A percentile compares a stretch with the other conserved stretches of the same genome.
Evolutionary conservation across 176 grass and related monocot species (phyloP).

Genomic region (Eleusine indica): DNA sequence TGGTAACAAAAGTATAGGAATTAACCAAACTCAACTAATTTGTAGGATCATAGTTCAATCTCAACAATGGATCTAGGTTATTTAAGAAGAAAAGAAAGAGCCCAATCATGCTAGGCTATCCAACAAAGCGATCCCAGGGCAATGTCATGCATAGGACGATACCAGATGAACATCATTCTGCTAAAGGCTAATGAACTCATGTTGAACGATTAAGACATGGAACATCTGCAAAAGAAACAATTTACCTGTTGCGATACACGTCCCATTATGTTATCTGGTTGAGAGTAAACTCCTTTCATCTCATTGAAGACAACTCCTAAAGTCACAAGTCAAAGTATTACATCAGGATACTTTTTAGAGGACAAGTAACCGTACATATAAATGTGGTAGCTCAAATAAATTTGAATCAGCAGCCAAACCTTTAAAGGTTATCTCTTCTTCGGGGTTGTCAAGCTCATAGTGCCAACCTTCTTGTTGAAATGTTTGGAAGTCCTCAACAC

Average conservation of each 20-base stretch:
- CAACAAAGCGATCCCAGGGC: conserved; percentile 1
- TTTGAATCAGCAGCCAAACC: conserved; percentile 52
- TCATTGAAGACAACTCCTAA: conserved; percentile 99
- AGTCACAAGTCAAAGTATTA: conserved; percentile 37
- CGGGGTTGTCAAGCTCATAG: conserved; percentile 93
- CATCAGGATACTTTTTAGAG: conserved; percentile 16
- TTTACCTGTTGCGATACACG: conserved; percentile 77
- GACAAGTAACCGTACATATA: neutral
- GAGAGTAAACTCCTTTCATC: conserved; percentile 99
- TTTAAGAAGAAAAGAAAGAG: neutral
- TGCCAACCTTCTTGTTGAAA: conserved; percentile 99
- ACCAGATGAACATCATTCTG: neutral
- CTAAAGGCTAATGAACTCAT: conserved; percentile 10
- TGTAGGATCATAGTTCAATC: conserved; percentile 9
- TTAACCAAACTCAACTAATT: neutral
- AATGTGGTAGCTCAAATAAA: conserved; percentile 25
- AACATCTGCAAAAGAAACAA: conserved; percentile 29
- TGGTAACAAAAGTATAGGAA: conserved; percentile 6
- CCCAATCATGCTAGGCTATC: conserved; percentile 8
- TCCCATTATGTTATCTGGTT: conserved; percentile 95
- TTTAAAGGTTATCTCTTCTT: conserved; percentile 97
- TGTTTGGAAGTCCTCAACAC: conserved; percentile 90
- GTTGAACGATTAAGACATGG: neutral
- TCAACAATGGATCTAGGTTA: conserved; percentile 34
- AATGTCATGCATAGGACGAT: conserved; percentile 8